phyloP scores from a whole-genome alignment of 2,329 filamentous ascomycete genomes.

The Colletotrichum higginsianum region DNA sequence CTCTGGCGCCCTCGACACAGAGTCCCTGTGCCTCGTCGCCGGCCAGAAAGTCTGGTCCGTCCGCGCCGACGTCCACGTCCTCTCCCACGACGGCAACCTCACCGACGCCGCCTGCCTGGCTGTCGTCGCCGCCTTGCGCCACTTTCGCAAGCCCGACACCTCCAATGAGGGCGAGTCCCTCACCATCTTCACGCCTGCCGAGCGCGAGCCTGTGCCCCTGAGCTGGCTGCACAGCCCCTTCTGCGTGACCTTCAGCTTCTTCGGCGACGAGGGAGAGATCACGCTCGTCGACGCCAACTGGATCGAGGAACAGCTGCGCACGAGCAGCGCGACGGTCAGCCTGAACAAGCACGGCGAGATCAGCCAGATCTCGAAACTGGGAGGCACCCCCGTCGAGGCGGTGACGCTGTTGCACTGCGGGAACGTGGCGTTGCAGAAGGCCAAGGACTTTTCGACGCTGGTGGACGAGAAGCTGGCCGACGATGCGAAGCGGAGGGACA shows the following conservation, averaged over 20 bases:
- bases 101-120: slow-evolving; percentile 90
- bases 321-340: slow-evolving; percentile 83
- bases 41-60: slow-evolving; percentile 93
- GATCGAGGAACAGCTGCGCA: slow-evolving; percentile 82
- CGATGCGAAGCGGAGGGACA: slow-evolving; percentile 83
- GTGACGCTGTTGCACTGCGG: slow-evolving; percentile 83
- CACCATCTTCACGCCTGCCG: slow-evolving; percentile 85
- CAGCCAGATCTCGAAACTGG: slow-evolving; percentile 92
- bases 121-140: slow-evolving; percentile 88
- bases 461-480: slow-evolving; percentile 82
- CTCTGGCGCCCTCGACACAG: slow-evolving; percentile 92
- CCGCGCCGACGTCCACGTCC: slow-evolving; percentile 90
- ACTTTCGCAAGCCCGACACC: slow-evolving; percentile 93
- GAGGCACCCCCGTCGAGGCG: slow-evolving; percentile 86
- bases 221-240: slow-evolving; percentile 94
- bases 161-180: slow-evolving; percentile 87
- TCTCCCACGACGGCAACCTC: slow-evolving; percentile 92
- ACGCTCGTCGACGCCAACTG: slow-evolving; percentile 80
- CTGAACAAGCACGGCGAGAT: slow-evolving; percentile 92
- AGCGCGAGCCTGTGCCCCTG: slow-evolving; percentile 91
- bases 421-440: slow-evolving; percentile 81
- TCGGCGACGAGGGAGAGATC: slow-evolving; percentile 78
- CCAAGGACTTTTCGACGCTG: slow-evolving; percentile 82
- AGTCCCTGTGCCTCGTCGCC: slow-evolving; percentile 93
- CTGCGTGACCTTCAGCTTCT: slow-evolving; percentile 92